A percentile compares a stretch with the other conserved stretches of the same genome.
These are phyloP conservation scores for Chaetothyriales sp. DNA, from an alignment of 2,329 filamentous ascomycete species.

Conservation along the genomic window DNA sequence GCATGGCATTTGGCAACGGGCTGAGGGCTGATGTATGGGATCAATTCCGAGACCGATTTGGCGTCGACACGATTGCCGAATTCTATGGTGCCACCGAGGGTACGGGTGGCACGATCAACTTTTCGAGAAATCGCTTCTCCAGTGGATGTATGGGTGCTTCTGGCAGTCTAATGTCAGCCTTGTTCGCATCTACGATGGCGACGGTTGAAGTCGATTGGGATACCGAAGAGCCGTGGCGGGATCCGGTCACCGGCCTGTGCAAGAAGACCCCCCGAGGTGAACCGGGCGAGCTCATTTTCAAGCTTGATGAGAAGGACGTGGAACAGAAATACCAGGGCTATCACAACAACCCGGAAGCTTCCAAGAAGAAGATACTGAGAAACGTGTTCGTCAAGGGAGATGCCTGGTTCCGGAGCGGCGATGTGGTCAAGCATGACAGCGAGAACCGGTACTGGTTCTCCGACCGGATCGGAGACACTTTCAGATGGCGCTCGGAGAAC, in stretches of 20 bases:
- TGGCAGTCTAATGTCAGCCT: conserved; percentile 44
- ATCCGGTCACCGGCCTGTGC: conserved; percentile 56
- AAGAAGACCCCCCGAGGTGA: conserved; percentile 42
- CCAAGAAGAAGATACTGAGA: conserved; percentile 48
- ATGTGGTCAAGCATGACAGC: conserved; percentile 44
- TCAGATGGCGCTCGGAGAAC: conserved; percentile 59
- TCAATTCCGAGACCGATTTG: conserved; percentile 65
- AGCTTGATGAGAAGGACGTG: conserved; percentile 39
- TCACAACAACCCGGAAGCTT: conserved; percentile 51
- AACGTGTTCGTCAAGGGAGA: conserved; percentile 54
- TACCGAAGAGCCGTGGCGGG: conserved; percentile 51
- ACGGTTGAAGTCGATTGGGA: conserved; percentile 58
- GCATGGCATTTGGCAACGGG: conserved; percentile 68
- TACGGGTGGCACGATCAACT: conserved; percentile 54
- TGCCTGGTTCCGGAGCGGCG: conserved; percentile 52
- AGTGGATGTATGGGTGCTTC: conserved; percentile 65
- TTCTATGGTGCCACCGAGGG: conserved; percentile 73
- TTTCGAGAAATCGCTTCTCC: conserved; percentile 54
- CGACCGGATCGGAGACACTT: conserved; percentile 58
- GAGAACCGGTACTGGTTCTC: conserved; percentile 57
- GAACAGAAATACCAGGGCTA: conserved; percentile 53
- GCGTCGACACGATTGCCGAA: conserved; percentile 56
- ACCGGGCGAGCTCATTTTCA: conserved; percentile 53
- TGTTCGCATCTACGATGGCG: conserved; percentile 38
- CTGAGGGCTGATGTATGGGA: conserved; percentile 77